Conservation (phyloP, 2,329 filamentous ascomycete species). For the Byssoonygena ceratinophila region DNA sequence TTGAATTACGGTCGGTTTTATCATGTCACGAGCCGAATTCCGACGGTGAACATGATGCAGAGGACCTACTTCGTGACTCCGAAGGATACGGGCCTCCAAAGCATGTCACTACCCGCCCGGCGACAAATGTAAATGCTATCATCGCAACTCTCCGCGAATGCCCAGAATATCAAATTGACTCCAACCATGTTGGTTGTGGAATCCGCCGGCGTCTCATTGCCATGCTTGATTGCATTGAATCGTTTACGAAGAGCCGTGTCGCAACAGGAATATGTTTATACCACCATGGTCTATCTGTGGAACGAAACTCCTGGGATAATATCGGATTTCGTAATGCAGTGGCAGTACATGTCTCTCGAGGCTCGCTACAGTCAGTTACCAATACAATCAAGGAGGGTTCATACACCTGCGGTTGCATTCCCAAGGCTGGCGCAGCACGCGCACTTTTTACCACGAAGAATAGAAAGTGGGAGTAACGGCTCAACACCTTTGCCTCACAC, state of each 20-base stretch:
- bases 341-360: not conserved
- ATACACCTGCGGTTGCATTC: not conserved
- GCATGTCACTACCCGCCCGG: conserved; percentile 12
- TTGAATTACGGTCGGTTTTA: conserved; percentile 34
- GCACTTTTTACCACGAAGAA: conserved; percentile 1
- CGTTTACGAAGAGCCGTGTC: conserved; percentile 24
- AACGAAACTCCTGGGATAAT: conserved; percentile 6
- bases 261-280: conserved; percentile 13
- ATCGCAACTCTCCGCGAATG: conserved; percentile 32
- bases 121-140: conserved; percentile 26
- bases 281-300: not conserved
- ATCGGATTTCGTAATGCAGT: not conserved
- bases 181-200: conserved; percentile 34
- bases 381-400: not conserved
- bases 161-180: conserved; percentile 37
- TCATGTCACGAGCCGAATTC: conserved; percentile 26
- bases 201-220: conserved; percentile 33
- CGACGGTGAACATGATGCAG: conserved; percentile 9
- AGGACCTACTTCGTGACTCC: conserved; percentile 13
- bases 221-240: conserved; percentile 31
- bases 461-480: not conserved
- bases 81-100: conserved; percentile 6
- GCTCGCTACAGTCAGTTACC: not conserved
- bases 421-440: not conserved
- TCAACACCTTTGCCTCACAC: no score